A percentile compares a stretch with the other conserved stretches of the same genome.
phyloP scores from a whole-genome alignment of 257 asterid species.

The Leonotis leonurus region DNA sequence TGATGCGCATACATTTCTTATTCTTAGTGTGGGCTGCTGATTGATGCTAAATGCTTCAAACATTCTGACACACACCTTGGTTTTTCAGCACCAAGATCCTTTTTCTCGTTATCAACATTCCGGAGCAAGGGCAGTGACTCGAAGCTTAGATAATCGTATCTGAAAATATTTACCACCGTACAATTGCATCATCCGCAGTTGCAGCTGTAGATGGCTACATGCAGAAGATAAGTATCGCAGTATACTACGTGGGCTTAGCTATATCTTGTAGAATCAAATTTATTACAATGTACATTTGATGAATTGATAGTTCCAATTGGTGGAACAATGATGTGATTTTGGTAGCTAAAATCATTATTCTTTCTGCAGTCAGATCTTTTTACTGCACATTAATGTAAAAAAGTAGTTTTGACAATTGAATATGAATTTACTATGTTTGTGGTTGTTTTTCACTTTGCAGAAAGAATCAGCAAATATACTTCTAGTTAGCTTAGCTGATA shows the following conservation, averaged over 20 bases:
- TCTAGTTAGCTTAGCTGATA: no score
- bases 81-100: slow-evolving; percentile 80
- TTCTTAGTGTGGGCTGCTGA: background rate
- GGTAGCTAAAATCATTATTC: slow-evolving; percentile 42
- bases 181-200: background rate
- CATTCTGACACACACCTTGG: background rate
- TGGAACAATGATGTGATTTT: slow-evolving; percentile 49
- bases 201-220: slow-evolving; percentile 6
- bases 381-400: background rate
- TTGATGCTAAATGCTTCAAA: background rate
- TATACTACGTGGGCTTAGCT: slow-evolving; percentile 12
- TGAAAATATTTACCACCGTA: background rate
- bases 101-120: slow-evolving; percentile 73
- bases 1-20: background rate
- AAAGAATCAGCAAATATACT: background rate
- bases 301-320: slow-evolving; percentile 41
- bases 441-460: background rate
- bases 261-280: slow-evolving; percentile 24
- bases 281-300: slow-evolving; percentile 44
- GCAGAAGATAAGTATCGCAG: slow-evolving; percentile 15
- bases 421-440: background rate
- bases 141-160: slow-evolving; percentile 48
- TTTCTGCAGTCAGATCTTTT: slow-evolving; percentile 7
- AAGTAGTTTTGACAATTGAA: background rate
- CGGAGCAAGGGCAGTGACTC: slow-evolving; percentile 92